Percentiles rank a stretch among this genome's conserved stretches.
These are phyloP conservation scores for Aspergillus oerlinghausenensis DNA, from an alignment of 2,329 filamentous ascomycete genomes.

Conservation along the genomic window DNA sequence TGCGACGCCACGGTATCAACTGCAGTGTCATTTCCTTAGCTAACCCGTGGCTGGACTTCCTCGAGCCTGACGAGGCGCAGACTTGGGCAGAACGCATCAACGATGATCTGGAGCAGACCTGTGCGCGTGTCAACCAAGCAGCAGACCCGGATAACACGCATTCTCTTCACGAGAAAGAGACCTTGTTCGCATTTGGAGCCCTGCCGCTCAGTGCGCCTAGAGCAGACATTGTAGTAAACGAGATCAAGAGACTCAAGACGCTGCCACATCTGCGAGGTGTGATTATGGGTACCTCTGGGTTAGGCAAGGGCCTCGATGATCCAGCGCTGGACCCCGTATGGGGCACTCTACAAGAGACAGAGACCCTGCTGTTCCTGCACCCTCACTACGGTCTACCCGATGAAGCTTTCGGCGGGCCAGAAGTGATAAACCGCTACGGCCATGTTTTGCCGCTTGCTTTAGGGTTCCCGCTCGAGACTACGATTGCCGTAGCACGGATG, in stretches of 20 bases:
- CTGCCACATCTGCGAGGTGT: conserved; percentile 74
- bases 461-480: conserved; percentile 89
- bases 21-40: conserved; percentile 83
- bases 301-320: conserved; percentile 79
- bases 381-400: conserved; percentile 86
- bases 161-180: conserved; percentile 49
- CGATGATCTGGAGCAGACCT: conserved; percentile 70
- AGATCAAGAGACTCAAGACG: conserved; percentile 58
- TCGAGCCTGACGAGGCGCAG: conserved; percentile 58
- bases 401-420: conserved; percentile 74
- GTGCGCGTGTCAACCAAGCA: conserved; percentile 44
- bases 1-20: conserved; percentile 77
- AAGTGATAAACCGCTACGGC: conserved; percentile 67
- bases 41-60: conserved; percentile 91
- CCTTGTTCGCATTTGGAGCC: conserved; percentile 77
- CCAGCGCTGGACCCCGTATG: conserved; percentile 67
- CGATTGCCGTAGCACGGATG: conserved; percentile 84
- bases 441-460: conserved; percentile 82
- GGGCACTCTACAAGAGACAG: conserved; percentile 59
- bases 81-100: conserved; percentile 66
- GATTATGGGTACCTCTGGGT: conserved; percentile 78
- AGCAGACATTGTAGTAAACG: conserved; percentile 54
- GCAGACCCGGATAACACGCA: conserved; percentile 15
- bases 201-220: conserved; percentile 69
- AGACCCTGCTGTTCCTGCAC: conserved; percentile 74